These are phyloP conservation scores for Vitis rupestris DNA, from an alignment of 164 flowering plant species.

Conservation along the genomic window DNA sequence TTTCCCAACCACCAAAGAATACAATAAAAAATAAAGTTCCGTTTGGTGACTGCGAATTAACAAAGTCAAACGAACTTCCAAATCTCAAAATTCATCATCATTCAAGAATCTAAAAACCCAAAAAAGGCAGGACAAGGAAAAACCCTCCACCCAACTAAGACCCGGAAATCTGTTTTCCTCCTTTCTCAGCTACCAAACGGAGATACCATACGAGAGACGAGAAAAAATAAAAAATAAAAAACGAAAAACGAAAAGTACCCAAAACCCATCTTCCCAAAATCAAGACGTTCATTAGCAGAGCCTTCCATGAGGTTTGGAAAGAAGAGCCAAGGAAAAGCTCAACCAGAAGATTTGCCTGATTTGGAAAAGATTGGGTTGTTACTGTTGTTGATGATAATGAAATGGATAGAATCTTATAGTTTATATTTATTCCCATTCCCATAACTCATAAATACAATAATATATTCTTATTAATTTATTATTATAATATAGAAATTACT, in stretches of 20 bases:
- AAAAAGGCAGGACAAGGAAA: neutral
- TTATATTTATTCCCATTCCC: neutral
- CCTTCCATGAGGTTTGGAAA: slow-evolving; percentile 50
- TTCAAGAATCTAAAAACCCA: too few relatives aligned
- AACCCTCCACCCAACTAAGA: neutral
- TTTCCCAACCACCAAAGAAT: neutral
- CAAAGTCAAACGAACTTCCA: too few relatives aligned
- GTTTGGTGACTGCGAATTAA: too few relatives aligned
- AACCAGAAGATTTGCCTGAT: slow-evolving; percentile 14
- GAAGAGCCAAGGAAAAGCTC: neutral
- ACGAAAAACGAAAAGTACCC: slow-evolving; percentile 42
- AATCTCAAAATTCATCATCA: too few relatives aligned
- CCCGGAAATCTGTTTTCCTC: neutral
- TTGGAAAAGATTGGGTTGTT: slow-evolving; percentile 19
- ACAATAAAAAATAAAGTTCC: neutral
- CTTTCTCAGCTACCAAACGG: too few relatives aligned
- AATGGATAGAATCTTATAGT: neutral
- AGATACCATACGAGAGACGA: neutral
- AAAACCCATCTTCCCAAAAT: slow-evolving; percentile 82
- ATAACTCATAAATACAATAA: too few relatives aligned
- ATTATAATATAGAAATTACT: too few relatives aligned
- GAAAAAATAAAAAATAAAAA: neutral
- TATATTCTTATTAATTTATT: too few relatives aligned
- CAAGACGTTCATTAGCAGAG: slow-evolving; percentile 54
- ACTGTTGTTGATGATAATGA: neutral